These are phyloP conservation scores for Coniochaeta sp. DNA, from an alignment of 2,329 filamentous ascomycete genomes.

Conservation along the genomic window DNA sequence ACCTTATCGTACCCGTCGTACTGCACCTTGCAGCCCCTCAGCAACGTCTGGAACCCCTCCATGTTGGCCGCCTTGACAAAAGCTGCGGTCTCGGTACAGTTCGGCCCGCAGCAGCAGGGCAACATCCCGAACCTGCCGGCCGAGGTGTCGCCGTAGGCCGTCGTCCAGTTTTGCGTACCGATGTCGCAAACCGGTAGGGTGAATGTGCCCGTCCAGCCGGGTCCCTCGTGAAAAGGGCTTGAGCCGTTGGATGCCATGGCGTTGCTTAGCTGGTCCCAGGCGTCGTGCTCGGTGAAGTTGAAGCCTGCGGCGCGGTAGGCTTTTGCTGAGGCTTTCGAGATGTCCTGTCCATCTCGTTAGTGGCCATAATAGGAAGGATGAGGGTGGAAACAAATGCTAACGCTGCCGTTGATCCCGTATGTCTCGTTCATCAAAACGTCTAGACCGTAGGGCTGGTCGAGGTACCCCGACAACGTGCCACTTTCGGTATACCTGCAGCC, in stretches of 20 bases:
- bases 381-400: not conserved
- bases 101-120: not conserved
- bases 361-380: not conserved
- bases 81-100: not conserved
- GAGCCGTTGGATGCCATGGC: not conserved
- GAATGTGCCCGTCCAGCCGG: not conserved
- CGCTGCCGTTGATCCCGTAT: not conserved
- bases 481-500: not conserved
- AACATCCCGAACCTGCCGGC: not conserved
- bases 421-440: not conserved
- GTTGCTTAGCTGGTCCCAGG: not conserved
- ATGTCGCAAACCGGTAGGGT: conserved; percentile 1
- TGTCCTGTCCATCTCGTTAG: not conserved
- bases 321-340: not conserved
- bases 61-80: not conserved
- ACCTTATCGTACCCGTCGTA: not conserved
- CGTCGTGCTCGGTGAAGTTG: not conserved
- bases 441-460: conserved; percentile 1
- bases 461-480: not conserved
- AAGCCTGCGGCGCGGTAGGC: not conserved
- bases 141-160: not conserved
- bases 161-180: not conserved
- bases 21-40: not conserved
- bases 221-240: not conserved
- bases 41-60: not conserved